These are phyloP conservation scores for Iris macrosiphon DNA, from an alignment of 106 monocot species.

Conservation along the genomic window DNA sequence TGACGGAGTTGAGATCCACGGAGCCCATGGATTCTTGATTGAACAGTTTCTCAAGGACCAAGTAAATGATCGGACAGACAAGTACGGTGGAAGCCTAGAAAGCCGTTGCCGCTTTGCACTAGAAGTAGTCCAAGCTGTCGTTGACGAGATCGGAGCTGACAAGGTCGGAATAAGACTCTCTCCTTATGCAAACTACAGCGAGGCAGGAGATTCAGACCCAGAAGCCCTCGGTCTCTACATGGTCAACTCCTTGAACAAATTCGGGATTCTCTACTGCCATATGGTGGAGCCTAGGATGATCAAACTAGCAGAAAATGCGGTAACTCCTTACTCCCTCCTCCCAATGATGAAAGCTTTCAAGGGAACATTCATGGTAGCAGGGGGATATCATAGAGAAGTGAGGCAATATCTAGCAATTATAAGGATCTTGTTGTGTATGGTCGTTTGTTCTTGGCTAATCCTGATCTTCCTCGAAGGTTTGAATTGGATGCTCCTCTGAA, in stretches of 20 bases:
- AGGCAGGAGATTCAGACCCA: slow-evolving; percentile 42
- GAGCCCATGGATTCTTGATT: slow-evolving; percentile 53
- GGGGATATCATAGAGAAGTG: slow-evolving; percentile 44
- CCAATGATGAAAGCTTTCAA: slow-evolving; percentile 36
- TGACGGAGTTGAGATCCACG: slow-evolving; percentile 71
- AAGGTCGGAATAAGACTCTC: slow-evolving; percentile 56
- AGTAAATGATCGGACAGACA: slow-evolving; percentile 46
- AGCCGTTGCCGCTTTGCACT: slow-evolving; percentile 61
- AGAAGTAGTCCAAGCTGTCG: slow-evolving; percentile 46
- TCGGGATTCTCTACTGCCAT: slow-evolving; percentile 34
- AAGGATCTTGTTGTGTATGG: slow-evolving; percentile 49
- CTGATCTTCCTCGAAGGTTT: slow-evolving; percentile 43
- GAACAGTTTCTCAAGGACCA: slow-evolving; percentile 58
- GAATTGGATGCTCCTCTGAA: slow-evolving; percentile 47
- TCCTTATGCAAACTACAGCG: slow-evolving; percentile 28
- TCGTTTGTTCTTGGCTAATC: slow-evolving; percentile 45
- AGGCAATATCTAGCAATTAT: slow-evolving; percentile 21
- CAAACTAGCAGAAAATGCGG: slow-evolving; percentile 14
- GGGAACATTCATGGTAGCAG: slow-evolving; percentile 42
- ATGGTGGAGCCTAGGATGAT: slow-evolving; percentile 59
- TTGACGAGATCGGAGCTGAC: slow-evolving; percentile 46
- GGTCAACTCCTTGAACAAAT: slow-evolving; percentile 45
- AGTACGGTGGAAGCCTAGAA: slow-evolving; percentile 57
- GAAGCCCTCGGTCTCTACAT: slow-evolving; percentile 45
- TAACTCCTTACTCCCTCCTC: slow-evolving; percentile 22